Conservation (phyloP, 495 filamentous ascomycete species). For the Amphirosellinia nigrospora region DNA sequence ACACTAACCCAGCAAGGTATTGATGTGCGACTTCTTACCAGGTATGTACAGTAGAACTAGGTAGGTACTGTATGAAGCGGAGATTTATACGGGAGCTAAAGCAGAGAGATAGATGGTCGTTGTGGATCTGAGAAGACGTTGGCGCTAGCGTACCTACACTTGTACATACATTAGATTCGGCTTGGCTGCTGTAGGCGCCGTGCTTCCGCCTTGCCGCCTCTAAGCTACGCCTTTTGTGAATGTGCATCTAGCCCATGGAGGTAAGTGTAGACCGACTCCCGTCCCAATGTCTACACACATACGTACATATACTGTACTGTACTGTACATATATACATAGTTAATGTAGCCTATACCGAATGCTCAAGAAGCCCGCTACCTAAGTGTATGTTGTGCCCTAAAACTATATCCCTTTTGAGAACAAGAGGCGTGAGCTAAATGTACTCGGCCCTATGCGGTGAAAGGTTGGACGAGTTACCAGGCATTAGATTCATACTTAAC, state of each 20-base stretch:
- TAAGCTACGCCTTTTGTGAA: not conserved
- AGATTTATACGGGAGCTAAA: slow-evolving; percentile 20
- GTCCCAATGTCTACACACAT: too few species aligned
- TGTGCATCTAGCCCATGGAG: not conserved
- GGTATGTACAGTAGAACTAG: not conserved
- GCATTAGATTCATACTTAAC: not conserved
- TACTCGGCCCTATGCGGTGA: not conserved
- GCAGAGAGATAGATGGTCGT: not conserved
- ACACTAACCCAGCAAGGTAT: not conserved
- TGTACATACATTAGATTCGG: not conserved
- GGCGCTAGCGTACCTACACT: slow-evolving; percentile 18
- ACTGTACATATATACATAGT: not conserved
- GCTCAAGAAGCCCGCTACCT: too few species aligned
- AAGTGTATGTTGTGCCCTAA: too few species aligned
- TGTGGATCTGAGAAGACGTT: slow-evolving; percentile 19
- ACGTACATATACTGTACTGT: not conserved
- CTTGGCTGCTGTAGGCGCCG: slow-evolving; percentile 14
- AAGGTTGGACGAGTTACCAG: too few species aligned
- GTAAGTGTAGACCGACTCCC: not conserved
- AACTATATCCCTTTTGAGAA: not conserved
- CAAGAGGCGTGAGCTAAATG: not conserved
- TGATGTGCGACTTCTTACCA: not conserved
- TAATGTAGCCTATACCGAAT: too few species aligned
- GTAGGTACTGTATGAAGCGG: too few species aligned
- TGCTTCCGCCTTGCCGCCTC: slow-evolving; percentile 14